Evolutionary conservation across 2,329 filamentous ascomycete genomes (phyloP).

Genomic region (Diaporthe ilicicola): DNA sequence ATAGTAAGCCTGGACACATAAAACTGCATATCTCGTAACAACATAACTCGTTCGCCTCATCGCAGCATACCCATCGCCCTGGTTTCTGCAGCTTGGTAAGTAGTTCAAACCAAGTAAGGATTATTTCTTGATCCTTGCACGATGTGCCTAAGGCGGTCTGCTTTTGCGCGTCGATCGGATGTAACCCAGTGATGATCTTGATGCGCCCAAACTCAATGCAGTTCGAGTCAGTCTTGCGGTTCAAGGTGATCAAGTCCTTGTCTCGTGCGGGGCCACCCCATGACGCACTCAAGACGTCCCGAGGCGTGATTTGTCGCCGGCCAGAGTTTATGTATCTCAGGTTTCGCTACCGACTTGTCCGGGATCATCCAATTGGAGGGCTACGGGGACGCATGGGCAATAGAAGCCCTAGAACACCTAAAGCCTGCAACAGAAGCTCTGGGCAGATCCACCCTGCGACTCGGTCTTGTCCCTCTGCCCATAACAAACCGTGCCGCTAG

Average conservation of each 20-base stretch:
- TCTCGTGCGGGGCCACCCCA: not conserved
- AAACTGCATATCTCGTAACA: not conserved
- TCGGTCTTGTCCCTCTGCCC: not conserved
- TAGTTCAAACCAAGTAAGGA: no score
- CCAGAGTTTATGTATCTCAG: not conserved
- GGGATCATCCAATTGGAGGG: not conserved
- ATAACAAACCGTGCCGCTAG: not conserved
- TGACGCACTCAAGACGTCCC: not conserved
- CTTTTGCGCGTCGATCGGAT: not conserved
- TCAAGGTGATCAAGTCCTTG: not conserved
- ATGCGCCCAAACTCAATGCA: not conserved
- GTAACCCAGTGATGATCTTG: not conserved
- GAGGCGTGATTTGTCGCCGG: slow-evolving; percentile 2
- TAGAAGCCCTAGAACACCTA: slow-evolving; percentile 10
- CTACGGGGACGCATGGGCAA: not conserved
- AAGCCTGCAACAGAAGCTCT: slow-evolving; percentile 4
- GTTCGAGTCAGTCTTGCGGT: slow-evolving; percentile 1
- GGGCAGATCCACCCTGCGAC: not conserved
- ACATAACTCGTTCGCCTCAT: not conserved
- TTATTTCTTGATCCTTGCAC: not conserved
- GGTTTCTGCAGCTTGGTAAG: not conserved
- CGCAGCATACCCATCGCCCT: not conserved
- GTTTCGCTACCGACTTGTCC: not conserved
- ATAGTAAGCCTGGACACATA: not conserved
- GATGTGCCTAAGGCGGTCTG: not conserved